Conservation (phyloP, 441 rosid species). For the Bruguiera hainesii region DNA sequence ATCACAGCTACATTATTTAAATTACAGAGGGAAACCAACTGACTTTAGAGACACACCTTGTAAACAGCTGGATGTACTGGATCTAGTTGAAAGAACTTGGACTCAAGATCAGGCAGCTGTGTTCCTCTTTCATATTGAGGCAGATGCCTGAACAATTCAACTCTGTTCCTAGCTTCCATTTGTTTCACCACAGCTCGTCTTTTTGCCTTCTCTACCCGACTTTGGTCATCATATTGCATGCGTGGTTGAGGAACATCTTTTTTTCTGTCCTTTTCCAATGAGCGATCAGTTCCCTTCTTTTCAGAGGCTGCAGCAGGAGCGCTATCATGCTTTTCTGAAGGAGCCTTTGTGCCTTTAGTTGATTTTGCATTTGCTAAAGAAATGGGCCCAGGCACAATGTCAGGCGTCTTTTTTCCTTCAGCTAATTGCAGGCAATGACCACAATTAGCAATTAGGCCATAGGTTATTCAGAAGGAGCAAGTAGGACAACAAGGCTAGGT, state of each 20-base stretch:
- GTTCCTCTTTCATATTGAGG: conserved; percentile 82
- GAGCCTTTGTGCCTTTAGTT: conserved; percentile 48
- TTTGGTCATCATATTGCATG: conserved; percentile 85
- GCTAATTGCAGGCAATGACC: conserved; percentile 26
- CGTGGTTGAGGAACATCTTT: conserved; percentile 93
- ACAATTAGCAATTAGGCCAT: conserved; percentile 4
- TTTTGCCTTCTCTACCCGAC: conserved; percentile 79
- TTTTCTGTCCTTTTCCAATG: conserved; percentile 66
- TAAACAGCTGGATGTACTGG: conserved; percentile 75
- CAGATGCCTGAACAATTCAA: conserved; percentile 82
- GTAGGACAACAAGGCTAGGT: neutral
- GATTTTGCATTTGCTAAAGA: conserved; percentile 40
- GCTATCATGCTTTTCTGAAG: conserved; percentile 46
- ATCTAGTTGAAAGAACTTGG: conserved; percentile 66
- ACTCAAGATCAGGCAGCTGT: conserved; percentile 63
- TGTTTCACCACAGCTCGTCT: conserved; percentile 70
- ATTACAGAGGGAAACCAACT: neutral
- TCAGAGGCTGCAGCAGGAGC: conserved; percentile 49
- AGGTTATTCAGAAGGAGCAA: conserved; percentile 4
- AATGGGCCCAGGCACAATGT: conserved; percentile 29
- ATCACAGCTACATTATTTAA: too few species aligned
- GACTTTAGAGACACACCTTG: conserved; percentile 43
- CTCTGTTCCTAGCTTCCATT: conserved; percentile 78
- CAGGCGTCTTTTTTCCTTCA: conserved; percentile 51
- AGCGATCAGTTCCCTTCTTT: conserved; percentile 53